These are phyloP conservation scores for Quercus glauca DNA, from an alignment of 306 rosid species.

Conservation along the genomic window DNA sequence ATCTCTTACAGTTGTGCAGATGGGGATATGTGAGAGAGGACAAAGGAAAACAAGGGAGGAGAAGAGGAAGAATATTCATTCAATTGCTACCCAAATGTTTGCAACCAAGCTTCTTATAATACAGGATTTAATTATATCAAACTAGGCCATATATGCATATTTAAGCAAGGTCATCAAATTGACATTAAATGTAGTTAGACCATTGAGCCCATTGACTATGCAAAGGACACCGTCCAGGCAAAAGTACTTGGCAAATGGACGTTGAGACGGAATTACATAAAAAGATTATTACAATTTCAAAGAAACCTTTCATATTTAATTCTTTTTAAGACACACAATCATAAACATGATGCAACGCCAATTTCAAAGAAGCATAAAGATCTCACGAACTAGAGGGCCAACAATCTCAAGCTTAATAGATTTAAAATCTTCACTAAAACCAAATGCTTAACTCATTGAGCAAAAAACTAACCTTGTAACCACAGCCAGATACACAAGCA, in stretches of 20 bases:
- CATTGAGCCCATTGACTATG: neutral
- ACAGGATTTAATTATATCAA: neutral
- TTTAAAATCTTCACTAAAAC: neutral
- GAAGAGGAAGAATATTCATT: neutral
- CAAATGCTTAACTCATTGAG: neutral
- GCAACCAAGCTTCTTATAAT: neutral
- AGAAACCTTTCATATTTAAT: neutral
- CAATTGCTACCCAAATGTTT: neutral
- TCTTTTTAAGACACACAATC: neutral
- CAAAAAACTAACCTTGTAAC: conserved; percentile 70
- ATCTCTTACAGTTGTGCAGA: neutral
- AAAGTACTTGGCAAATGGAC: neutral
- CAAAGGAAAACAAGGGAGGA: neutral
- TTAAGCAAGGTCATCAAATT: neutral
- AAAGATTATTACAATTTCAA: neutral
- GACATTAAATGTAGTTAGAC: neutral
- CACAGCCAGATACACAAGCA: conserved; percentile 93
- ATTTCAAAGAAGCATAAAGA: neutral
- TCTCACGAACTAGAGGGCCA: neutral
- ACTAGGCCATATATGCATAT: neutral
- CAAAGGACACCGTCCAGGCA: neutral
- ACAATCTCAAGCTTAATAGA: neutral
- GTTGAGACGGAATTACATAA: neutral
- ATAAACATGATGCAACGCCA: neutral
- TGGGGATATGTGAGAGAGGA: neutral